Conservation (phyloP, 202 grass and related monocot genomes). For the Brachypodium distachyon region DNA sequence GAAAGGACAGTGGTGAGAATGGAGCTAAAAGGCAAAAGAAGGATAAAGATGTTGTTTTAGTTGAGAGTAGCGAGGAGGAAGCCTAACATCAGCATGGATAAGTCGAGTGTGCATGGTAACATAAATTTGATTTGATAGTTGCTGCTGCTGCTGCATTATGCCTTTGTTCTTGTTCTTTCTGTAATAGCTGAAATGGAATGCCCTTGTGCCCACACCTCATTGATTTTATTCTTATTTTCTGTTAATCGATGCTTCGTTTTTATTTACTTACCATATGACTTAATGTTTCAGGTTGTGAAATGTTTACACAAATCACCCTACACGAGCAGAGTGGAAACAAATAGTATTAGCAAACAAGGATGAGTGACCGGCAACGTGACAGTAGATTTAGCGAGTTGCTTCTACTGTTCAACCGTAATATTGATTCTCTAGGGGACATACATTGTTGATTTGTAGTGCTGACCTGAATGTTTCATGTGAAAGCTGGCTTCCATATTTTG, state of each 20-base stretch:
- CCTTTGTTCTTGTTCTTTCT: too few species aligned
- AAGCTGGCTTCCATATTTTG: neutral
- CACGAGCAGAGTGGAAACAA: neutral
- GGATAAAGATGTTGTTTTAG: conserved; percentile 44
- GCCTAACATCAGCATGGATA: neutral
- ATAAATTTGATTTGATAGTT: neutral
- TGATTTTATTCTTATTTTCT: neutral
- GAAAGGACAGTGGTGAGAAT: neutral
- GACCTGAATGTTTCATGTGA: neutral
- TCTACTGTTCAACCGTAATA: neutral
- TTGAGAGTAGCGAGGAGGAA: conserved; percentile 72
- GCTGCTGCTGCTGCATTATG: neutral
- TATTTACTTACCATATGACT: neutral
- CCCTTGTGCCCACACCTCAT: neutral
- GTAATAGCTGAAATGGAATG: neutral
- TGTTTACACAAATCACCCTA: neutral
- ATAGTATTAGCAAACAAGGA: neutral
- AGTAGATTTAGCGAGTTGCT: neutral
- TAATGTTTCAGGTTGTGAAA: neutral
- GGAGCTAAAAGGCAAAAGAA: conserved; percentile 50
- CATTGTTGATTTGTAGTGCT: neutral
- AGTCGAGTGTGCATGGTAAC: neutral
- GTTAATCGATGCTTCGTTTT: neutral
- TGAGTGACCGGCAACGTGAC: neutral
- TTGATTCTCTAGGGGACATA: neutral